Evolutionary conservation across 73 alveolate genomes (phyloP).

Genomic region (Loxodes magnus): DNA sequence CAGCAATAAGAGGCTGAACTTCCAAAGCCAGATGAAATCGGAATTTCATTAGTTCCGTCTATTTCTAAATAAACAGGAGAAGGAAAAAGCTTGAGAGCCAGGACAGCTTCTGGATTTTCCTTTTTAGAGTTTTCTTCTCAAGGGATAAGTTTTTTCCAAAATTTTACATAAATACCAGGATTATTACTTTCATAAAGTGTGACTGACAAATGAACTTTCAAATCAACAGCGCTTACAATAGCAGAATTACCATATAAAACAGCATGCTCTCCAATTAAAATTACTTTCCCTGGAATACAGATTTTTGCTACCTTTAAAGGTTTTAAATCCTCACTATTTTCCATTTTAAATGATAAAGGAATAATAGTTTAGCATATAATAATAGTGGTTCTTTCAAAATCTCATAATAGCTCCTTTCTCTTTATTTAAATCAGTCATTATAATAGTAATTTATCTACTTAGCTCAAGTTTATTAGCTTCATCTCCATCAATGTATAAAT

Average conservation of each 20-base stretch:
- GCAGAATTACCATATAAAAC: constrained; percentile 78
- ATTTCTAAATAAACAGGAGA: neutral
- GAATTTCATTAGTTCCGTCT: constrained; percentile 20
- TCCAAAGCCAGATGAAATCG: constrained; percentile 80
- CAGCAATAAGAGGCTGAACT: constrained; percentile 60
- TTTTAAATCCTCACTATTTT: too few species aligned
- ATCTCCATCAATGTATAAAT: too few species aligned
- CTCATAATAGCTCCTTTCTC: too few species aligned
- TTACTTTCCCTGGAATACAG: constrained; percentile 57
- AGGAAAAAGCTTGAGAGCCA: neutral
- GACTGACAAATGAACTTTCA: constrained; percentile 13
- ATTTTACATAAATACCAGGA: neutral
- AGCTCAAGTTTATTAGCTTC: too few species aligned
- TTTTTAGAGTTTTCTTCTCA: neutral
- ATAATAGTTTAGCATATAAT: too few species aligned
- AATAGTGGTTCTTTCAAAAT: too few species aligned
- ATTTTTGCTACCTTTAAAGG: too few species aligned
- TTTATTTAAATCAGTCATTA: too few species aligned
- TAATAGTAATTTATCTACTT: too few species aligned
- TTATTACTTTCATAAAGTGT: neutral
- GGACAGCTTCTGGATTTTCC: neutral
- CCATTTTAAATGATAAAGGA: too few species aligned
- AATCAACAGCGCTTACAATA: constrained; percentile 42
- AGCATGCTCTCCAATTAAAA: constrained; percentile 77
- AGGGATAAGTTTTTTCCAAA: neutral